These are phyloP conservation scores for Nakazawaea ambrosiae DNA, from an alignment of 805 yeast species.

Conservation along the genomic window DNA sequence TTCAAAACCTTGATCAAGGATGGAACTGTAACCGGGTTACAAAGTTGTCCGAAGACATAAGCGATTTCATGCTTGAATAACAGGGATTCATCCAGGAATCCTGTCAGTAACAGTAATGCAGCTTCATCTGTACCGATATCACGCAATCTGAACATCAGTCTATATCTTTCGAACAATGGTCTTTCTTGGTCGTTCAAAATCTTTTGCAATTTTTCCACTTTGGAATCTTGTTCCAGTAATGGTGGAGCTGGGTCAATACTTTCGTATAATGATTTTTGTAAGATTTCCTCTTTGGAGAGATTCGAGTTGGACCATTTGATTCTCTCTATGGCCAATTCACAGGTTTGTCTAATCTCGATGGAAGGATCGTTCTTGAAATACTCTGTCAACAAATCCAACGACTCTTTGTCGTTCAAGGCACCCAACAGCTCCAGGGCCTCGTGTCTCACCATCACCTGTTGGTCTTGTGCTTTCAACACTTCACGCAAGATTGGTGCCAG, in stretches of 20 bases:
- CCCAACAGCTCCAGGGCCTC: slow-evolving; percentile 99
- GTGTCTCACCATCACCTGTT: slow-evolving; percentile 95
- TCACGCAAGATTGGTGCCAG: slow-evolving; percentile 72
- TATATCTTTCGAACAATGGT: slow-evolving; percentile 87
- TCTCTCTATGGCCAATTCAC: slow-evolving; percentile 94
- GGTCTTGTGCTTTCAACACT: slow-evolving; percentile 58
- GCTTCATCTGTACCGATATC: slow-evolving; percentile 94
- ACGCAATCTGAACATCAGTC: slow-evolving; percentile 97
- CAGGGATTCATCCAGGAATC: slow-evolving; percentile 86
- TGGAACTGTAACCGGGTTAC: slow-evolving; percentile 90
- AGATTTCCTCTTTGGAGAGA: slow-evolving; percentile 52
- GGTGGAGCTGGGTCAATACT: slow-evolving; percentile 99
- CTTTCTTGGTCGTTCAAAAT: slow-evolving; percentile 69
- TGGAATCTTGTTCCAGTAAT: slow-evolving; percentile 46
- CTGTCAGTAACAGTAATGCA: slow-evolving; percentile 83
- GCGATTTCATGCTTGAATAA: slow-evolving; percentile 97
- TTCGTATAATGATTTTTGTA: slow-evolving; percentile 71
- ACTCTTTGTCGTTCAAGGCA: slow-evolving; percentile 79
- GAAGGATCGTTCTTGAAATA: slow-evolving; percentile 65
- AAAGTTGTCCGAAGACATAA: slow-evolving; percentile 94
- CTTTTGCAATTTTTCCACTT: slow-evolving; percentile 50
- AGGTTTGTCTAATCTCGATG: slow-evolving; percentile 90
- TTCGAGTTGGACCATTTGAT: slow-evolving; percentile 87
- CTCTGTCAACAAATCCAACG: slow-evolving; percentile 57
- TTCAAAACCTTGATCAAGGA: slow-evolving; percentile 75